Percentiles rank a stretch among this genome's conserved stretches.
Evolutionary conservation across 1,284 basidiomycete genomes (phyloP).

Genomic region (Moesziomyces globuligerus): DNA sequence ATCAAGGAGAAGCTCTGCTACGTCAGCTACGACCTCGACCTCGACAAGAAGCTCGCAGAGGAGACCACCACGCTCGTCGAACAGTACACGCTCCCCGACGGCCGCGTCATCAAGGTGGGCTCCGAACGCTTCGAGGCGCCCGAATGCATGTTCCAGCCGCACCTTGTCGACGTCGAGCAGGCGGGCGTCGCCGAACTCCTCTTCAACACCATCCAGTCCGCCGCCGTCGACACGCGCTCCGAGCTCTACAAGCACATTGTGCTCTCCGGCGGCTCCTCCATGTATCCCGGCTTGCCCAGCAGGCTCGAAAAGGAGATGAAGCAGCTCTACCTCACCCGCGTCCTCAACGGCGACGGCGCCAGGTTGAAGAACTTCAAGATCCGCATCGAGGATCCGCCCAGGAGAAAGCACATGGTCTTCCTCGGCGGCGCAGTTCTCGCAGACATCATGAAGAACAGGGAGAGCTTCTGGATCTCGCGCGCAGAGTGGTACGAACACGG

Average conservation of each 20-base stretch:
- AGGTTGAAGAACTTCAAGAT: slow-evolving; percentile 99
- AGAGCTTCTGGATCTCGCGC: slow-evolving; percentile 80
- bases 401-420: slow-evolving; percentile 99
- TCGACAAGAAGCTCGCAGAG: slow-evolving; percentile 91
- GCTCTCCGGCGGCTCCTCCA: slow-evolving; percentile 88
- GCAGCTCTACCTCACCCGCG: slow-evolving; percentile 91
- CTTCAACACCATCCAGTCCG: slow-evolving; percentile 92
- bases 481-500: slow-evolving; percentile 67
- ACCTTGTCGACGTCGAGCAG: slow-evolving; percentile 96
- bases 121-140: slow-evolving; percentile 99
- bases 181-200: slow-evolving; percentile 97
- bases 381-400: slow-evolving; percentile 95
- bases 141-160: slow-evolving; percentile 99
- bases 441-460: slow-evolving; percentile 95
- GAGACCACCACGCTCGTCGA: slow-evolving; percentile 97
- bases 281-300: slow-evolving; percentile 98
- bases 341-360: slow-evolving; percentile 83
- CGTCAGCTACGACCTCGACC: slow-evolving; percentile 91
- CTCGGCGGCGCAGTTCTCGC: slow-evolving; percentile 84
- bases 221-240: slow-evolving; percentile 86
- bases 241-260: slow-evolving; percentile 99
- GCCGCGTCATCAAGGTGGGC: slow-evolving; percentile 94
- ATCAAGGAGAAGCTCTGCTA: slow-evolving; percentile 99
- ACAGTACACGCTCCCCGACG: slow-evolving; percentile 97
- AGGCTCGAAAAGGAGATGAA: slow-evolving; percentile 99